These are phyloP conservation scores for Fusarium equiseti DNA, from an alignment of 2,329 filamentous ascomycete species.

Conservation along the genomic window DNA sequence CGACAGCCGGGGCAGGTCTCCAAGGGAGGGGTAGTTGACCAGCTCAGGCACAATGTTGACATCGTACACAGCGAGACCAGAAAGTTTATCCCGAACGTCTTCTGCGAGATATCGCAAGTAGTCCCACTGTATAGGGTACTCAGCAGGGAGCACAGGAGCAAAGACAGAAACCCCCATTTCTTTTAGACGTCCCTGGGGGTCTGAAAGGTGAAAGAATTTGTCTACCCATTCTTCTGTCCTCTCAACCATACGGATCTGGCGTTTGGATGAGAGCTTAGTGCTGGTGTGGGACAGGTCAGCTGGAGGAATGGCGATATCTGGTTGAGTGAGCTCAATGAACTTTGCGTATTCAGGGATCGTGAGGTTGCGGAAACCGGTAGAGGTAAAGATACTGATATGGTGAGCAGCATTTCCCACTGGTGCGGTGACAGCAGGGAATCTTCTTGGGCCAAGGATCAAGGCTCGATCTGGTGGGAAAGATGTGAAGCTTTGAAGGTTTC, in stretches of 20 bases:
- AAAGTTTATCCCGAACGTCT: constrained; percentile 69
- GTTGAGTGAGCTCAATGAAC: constrained; percentile 72
- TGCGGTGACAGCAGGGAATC: constrained; percentile 79
- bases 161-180: constrained; percentile 61
- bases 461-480: constrained; percentile 74
- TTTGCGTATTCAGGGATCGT: constrained; percentile 76
- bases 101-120: constrained; percentile 80
- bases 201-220: constrained; percentile 67
- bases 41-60: constrained; percentile 76
- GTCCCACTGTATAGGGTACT: constrained; percentile 79
- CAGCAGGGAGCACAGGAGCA: constrained; percentile 79
- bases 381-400: constrained; percentile 83
- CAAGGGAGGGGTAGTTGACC: constrained; percentile 64
- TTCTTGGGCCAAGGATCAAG: constrained; percentile 80
- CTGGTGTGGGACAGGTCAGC: constrained; percentile 73
- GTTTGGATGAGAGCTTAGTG: constrained; percentile 73
- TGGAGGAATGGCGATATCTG: constrained; percentile 84
- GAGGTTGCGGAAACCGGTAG: constrained; percentile 83
- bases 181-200: constrained; percentile 45
- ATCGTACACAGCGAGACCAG: constrained; percentile 84
- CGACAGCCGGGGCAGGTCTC: constrained; percentile 77
- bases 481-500: constrained; percentile 81
- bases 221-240: constrained; percentile 86
- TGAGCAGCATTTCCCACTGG: constrained; percentile 78
- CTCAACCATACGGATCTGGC: constrained; percentile 85